Evolutionary conservation across 2,329 filamentous ascomycete genomes (phyloP).

Genomic region (Bipolaris sorokiniana): DNA sequence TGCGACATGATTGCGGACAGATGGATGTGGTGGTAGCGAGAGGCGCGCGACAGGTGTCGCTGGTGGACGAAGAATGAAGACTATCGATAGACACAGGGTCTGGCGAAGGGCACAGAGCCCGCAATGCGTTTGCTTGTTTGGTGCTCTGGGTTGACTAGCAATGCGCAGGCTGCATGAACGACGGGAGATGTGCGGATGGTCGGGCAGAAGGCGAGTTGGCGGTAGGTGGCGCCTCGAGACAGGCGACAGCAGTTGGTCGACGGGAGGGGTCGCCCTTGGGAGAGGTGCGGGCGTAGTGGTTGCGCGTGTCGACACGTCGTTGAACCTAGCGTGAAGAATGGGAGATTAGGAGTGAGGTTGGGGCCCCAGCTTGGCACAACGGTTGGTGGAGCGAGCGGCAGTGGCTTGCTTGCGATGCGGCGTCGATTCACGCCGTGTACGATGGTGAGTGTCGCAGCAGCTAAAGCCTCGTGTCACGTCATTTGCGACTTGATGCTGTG

Average conservation of each 20-base stretch:
- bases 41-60: constrained; percentile 28
- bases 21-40: constrained; percentile 14
- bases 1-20: constrained; percentile 32
- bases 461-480: constrained; percentile 4
- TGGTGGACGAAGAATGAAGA: constrained; percentile 19
- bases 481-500: neutral
- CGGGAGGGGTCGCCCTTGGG: constrained; percentile 8
- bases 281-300: constrained; percentile 26
- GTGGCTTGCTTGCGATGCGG: constrained; percentile 28
- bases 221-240: constrained; percentile 1
- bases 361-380: constrained; percentile 41
- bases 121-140: constrained; percentile 21
- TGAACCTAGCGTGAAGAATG: constrained; percentile 29
- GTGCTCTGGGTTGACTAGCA: constrained; percentile 3
- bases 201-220: neutral
- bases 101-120: constrained; percentile 28
- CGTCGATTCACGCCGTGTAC: constrained; percentile 22
- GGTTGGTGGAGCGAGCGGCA: constrained; percentile 34
- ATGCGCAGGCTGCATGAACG: constrained; percentile 27
- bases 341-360: constrained; percentile 45
- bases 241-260: constrained; percentile 10
- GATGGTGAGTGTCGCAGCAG: constrained; percentile 7
- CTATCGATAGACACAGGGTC: constrained; percentile 31
- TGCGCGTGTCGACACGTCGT: constrained; percentile 34
- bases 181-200: constrained; percentile 1